These are phyloP conservation scores for Barnettozyma pratensis DNA, from an alignment of 805 yeast species.

Conservation along the genomic window DNA sequence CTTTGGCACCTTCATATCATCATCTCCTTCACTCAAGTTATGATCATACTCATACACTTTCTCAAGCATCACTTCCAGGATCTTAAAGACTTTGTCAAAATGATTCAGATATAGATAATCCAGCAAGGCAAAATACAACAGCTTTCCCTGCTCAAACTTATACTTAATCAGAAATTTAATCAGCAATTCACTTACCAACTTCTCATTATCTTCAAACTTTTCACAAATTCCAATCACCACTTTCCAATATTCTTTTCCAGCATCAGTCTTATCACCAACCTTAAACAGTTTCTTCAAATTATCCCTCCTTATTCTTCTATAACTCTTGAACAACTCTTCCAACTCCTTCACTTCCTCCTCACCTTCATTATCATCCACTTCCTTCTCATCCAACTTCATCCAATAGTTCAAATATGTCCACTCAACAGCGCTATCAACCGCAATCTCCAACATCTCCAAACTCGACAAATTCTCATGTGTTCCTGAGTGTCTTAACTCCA, in stretches of 20 bases:
- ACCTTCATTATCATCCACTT: constrained; percentile 14
- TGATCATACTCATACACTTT: constrained; percentile 11
- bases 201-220: constrained; percentile 13
- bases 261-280: constrained; percentile 38
- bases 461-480: constrained; percentile 87
- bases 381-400: constrained; percentile 32
- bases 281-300: constrained; percentile 35
- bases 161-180: constrained; percentile 13
- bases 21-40: background rate
- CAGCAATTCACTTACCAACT: background rate
- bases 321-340: constrained; percentile 37
- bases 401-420: constrained; percentile 81
- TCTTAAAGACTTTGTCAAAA: constrained; percentile 14
- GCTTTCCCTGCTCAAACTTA: constrained; percentile 22
- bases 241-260: constrained; percentile 39
- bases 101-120: constrained; percentile 8
- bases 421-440: constrained; percentile 52
- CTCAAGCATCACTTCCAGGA: constrained; percentile 2
- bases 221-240: constrained; percentile 26
- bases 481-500: constrained; percentile 65
- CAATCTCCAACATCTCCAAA: constrained; percentile 58
- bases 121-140: constrained; percentile 28
- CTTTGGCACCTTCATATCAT: background rate
- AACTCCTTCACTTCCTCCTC: constrained; percentile 30
- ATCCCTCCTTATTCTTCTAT: constrained; percentile 45